phyloP scores from a whole-genome alignment of 495 filamentous ascomycete species.

The Penicillium mononematosum region DNA sequence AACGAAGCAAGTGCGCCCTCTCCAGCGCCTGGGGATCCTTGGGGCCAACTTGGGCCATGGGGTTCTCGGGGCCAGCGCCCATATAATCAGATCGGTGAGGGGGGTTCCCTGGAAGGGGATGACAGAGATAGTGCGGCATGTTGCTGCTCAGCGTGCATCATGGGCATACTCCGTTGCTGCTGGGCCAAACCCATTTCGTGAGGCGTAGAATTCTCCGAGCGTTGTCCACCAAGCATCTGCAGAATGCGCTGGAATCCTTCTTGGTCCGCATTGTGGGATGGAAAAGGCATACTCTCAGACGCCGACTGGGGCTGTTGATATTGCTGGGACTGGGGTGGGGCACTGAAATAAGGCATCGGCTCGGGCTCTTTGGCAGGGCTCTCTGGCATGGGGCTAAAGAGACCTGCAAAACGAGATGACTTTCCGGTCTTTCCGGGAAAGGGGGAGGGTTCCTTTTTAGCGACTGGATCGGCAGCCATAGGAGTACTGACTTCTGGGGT shows the following conservation, averaged over 20 bases:
- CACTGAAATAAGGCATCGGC: conserved; percentile 27
- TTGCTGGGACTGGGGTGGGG: conserved; percentile 12
- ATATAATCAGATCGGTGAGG: conserved; percentile 34
- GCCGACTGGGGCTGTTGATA: neutral
- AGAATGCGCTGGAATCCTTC: conserved; percentile 87
- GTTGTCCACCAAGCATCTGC: conserved; percentile 68
- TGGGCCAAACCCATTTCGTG: conserved; percentile 32
- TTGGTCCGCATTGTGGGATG: conserved; percentile 70
- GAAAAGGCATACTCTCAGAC: conserved; percentile 30
- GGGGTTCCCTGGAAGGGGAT: conserved; percentile 36
- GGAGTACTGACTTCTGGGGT: conserved; percentile 28
- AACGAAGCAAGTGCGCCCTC: conserved; percentile 49
- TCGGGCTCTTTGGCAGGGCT: conserved; percentile 54
- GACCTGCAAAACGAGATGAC: conserved; percentile 78
- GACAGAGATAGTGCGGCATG: conserved; percentile 33
- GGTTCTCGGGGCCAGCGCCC: conserved; percentile 32
- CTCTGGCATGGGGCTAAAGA: conserved; percentile 70
- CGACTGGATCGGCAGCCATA: conserved; percentile 27
- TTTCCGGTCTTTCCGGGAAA: conserved; percentile 43
- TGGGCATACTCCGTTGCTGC: conserved; percentile 29
- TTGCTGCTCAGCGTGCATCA: conserved; percentile 35
- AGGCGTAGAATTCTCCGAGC: conserved; percentile 44
- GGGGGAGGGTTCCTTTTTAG: conserved; percentile 27
- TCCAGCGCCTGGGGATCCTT: conserved; percentile 44
- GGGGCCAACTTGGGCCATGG: conserved; percentile 27